Conservation (phyloP, 352 stramenopile species). For the Pythium aphanidermatum region DNA sequence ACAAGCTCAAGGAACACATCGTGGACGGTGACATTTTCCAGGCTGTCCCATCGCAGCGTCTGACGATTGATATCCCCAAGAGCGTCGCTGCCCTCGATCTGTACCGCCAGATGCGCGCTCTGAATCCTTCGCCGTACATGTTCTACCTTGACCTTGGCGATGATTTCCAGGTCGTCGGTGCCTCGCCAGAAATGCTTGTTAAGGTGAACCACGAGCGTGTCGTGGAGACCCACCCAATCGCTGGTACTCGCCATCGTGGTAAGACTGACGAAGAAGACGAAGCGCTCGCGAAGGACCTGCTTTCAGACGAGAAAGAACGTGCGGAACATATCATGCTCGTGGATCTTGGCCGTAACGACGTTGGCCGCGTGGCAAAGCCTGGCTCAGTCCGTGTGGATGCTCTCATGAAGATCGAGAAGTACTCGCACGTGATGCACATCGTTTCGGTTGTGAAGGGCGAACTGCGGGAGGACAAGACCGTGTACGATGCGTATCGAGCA, state of each 20-base stretch:
- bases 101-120: conserved; percentile 85
- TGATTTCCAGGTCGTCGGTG: conserved; percentile 84
- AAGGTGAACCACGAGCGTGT: conserved; percentile 82
- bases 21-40: conserved; percentile 89
- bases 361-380: conserved; percentile 78
- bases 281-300: conserved; percentile 66
- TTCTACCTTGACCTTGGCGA: conserved; percentile 83
- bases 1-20: conserved; percentile 85
- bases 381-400: conserved; percentile 76
- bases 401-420: conserved; percentile 90
- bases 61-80: conserved; percentile 58
- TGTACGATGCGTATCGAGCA: conserved; percentile 87
- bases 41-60: conserved; percentile 78
- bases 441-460: conserved; percentile 85
- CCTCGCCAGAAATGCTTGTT: conserved; percentile 86
- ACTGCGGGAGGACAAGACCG: conserved; percentile 68
- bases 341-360: conserved; percentile 87
- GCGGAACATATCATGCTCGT: conserved; percentile 92
- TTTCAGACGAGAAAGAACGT: conserved; percentile 86
- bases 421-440: conserved; percentile 92
- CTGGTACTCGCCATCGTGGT: conserved; percentile 80
- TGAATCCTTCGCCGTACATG: conserved; percentile 90
- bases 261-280: conserved; percentile 84
- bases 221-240: conserved; percentile 88
- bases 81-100: conserved; percentile 72